Percentiles rank a stretch among this genome's conserved stretches.
Evolutionary conservation across 495 filamentous ascomycete genomes (phyloP).

Genomic region (Penicillium canescens): DNA sequence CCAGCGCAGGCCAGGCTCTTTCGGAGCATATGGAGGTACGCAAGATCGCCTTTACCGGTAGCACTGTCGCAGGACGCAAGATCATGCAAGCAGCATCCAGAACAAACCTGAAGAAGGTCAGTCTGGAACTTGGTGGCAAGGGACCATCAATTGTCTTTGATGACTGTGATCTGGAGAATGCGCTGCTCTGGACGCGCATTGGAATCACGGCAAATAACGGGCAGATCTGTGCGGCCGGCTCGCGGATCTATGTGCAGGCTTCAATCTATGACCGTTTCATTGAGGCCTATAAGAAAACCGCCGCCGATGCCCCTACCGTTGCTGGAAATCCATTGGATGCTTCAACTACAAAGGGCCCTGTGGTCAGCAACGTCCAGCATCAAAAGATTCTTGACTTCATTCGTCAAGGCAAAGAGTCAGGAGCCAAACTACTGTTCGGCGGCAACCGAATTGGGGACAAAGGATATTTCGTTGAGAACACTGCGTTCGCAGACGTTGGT

Average conservation of each 20-base stretch:
- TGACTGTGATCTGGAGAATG: slow-evolving; percentile 45
- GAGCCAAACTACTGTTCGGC: slow-evolving; percentile 71
- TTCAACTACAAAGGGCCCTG: slow-evolving; percentile 74
- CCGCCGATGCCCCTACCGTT: slow-evolving; percentile 22
- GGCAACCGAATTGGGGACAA: slow-evolving; percentile 51
- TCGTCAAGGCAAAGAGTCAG: slow-evolving; percentile 70
- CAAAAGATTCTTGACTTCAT: slow-evolving; percentile 83
- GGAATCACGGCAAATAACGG: slow-evolving; percentile 53
- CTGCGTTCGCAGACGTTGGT: slow-evolving; percentile 43
- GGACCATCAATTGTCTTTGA: slow-evolving; percentile 44
- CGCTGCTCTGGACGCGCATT: slow-evolving; percentile 36
- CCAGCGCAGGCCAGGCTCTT: slow-evolving; percentile 75
- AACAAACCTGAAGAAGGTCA: slow-evolving; percentile 51
- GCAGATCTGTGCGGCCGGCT: slow-evolving; percentile 54
- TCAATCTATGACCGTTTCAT: slow-evolving; percentile 56
- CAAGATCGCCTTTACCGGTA: slow-evolving; percentile 59
- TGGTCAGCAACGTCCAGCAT: slow-evolving; percentile 77
- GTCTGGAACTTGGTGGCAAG: slow-evolving; percentile 49
- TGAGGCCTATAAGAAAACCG: slow-evolving; percentile 16
- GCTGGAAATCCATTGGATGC: slow-evolving; percentile 79
- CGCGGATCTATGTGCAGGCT: slow-evolving; percentile 55
- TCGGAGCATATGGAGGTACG: slow-evolving; percentile 74
- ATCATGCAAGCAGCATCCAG: slow-evolving; percentile 34
- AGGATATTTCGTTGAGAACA: slow-evolving; percentile 51
- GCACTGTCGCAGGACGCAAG: slow-evolving; percentile 21